Evolutionary conservation across 2,329 filamentous ascomycete species (phyloP).

Genomic region (Penicillium sp.): DNA sequence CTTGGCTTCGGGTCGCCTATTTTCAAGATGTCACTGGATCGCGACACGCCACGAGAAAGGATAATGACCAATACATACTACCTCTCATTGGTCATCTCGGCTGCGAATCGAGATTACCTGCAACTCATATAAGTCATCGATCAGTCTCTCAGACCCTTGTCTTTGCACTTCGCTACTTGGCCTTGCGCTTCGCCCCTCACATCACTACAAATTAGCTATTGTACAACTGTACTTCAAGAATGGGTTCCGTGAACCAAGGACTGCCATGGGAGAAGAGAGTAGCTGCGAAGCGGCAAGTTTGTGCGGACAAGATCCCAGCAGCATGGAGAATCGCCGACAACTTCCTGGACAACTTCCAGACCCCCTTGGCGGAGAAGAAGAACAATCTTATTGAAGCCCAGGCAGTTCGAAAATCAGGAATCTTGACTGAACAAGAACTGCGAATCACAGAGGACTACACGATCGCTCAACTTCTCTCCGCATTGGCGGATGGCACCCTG

Average conservation of each 20-base stretch:
- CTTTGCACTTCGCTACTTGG: not conserved
- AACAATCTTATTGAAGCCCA: conserved; percentile 25
- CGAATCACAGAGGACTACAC: conserved; percentile 56
- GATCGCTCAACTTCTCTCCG: conserved; percentile 36
- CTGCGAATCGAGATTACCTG: not conserved
- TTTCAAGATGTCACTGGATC: not conserved
- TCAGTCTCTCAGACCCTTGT: not conserved
- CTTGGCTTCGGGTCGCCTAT: conserved; percentile 2
- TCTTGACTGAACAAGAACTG: conserved; percentile 56
- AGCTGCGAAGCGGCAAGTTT: conserved; percentile 23
- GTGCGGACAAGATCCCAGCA: conserved; percentile 24
- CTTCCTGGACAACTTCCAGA: conserved; percentile 17
- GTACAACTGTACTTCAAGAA: not conserved
- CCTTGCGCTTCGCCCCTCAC: not conserved
- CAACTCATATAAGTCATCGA: not conserved
- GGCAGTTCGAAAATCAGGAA: conserved; percentile 39
- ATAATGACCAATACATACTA: not conserved
- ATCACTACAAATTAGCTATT: not conserved
- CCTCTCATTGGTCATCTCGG: not conserved
- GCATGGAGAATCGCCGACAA: conserved; percentile 25
- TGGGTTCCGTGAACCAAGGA: conserved; percentile 5
- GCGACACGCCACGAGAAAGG: not conserved
- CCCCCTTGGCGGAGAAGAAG: conserved; percentile 24
- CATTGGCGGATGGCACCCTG: conserved; percentile 35
- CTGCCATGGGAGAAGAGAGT: conserved; percentile 22